phyloP scores from a whole-genome alignment of 192 early-diverging fungal species.

The Hyaloraphidium curvatum region DNA sequence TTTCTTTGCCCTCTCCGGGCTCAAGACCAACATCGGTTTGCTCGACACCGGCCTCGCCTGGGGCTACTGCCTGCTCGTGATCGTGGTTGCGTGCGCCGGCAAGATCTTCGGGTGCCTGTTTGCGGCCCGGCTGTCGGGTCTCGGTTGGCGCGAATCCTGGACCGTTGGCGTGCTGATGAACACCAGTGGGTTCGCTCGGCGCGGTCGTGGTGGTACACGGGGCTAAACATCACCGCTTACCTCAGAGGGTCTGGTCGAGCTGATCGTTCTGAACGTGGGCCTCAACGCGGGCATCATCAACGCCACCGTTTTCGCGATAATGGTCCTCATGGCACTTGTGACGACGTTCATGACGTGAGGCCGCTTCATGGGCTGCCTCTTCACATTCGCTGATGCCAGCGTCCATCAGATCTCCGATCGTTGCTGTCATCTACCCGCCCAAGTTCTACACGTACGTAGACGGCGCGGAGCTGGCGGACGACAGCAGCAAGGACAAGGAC shows the following conservation, averaged over 20 bases:
- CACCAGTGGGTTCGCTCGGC: too few relatives aligned
- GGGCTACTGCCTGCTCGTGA: constrained; percentile 60
- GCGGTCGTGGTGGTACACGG: too few relatives aligned
- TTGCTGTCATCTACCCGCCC: constrained; percentile 51
- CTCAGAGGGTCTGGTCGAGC: constrained; percentile 63
- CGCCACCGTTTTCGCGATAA: constrained; percentile 20
- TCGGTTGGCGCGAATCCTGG: constrained; percentile 65
- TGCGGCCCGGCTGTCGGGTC: constrained; percentile 42
- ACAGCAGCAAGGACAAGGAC: neutral
- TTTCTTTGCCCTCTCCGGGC: constrained; percentile 86
- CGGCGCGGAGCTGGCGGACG: neutral
- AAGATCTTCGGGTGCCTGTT: constrained; percentile 67
- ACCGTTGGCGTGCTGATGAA: constrained; percentile 36
- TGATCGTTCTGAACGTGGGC: constrained; percentile 91
- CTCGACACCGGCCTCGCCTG: constrained; percentile 50
- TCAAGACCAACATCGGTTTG: constrained; percentile 66
- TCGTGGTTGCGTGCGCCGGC: constrained; percentile 57
- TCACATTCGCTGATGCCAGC: too few relatives aligned
- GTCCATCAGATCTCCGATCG: constrained; percentile 61
- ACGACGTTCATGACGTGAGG: constrained; percentile 84
- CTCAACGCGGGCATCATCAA: constrained; percentile 66
- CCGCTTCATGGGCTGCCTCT: too few relatives aligned
- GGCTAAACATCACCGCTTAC: too few relatives aligned
- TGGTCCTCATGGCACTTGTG: constrained; percentile 40
- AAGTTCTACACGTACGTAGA: constrained; percentile 25